phyloP scores from a whole-genome alignment of 139 green algal species.

The Tetraselmis chui region DNA sequence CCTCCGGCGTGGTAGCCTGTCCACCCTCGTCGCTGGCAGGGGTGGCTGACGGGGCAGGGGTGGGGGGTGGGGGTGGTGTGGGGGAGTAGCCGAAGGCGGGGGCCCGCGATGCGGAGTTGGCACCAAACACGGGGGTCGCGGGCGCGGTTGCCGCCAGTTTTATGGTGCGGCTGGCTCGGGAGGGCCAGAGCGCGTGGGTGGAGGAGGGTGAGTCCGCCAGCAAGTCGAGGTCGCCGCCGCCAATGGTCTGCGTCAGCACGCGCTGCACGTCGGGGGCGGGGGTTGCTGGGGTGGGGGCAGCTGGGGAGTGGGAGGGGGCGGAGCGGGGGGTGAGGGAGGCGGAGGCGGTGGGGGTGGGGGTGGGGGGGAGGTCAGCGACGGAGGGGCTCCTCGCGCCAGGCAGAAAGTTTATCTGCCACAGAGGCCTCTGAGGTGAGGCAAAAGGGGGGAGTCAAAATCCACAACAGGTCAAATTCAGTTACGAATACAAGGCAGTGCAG shows the following conservation, averaged over 20 bases:
- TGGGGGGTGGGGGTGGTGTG: neutral
- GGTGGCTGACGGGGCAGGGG: neutral
- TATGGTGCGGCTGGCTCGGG: neutral
- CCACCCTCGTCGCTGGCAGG: too few relatives aligned
- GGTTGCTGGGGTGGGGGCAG: too few relatives aligned
- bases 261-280: neutral
- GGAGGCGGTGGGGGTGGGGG: neutral
- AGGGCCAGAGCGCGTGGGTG: neutral
- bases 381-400: neutral
- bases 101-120: neutral
- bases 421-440: neutral
- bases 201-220: neutral
- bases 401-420: neutral
- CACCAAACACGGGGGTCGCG: neutral
- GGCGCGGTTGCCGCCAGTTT: neutral
- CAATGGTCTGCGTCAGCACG: neutral
- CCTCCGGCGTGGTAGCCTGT: neutral
- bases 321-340: neutral
- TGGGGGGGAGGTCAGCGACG: neutral
- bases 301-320: too few relatives aligned
- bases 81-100: neutral
- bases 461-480: too few relatives aligned
- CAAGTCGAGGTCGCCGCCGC: neutral
- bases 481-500: too few relatives aligned
- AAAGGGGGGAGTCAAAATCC: too few relatives aligned